Conservation (phyloP, 306 rosid species). For the Ochetophila trinervis region DNA sequence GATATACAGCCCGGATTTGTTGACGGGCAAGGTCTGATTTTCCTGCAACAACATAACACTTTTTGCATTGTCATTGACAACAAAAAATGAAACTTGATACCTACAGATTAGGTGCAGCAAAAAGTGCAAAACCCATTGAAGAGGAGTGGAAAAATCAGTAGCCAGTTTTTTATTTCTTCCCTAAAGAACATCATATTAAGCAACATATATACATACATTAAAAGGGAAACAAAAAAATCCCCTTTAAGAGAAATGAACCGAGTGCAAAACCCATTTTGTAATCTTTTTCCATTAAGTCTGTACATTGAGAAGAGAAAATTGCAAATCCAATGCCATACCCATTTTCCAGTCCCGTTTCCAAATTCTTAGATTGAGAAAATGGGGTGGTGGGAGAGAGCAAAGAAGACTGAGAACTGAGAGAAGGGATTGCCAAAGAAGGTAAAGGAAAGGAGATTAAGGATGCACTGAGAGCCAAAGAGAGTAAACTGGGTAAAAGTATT, state of each 20-base stretch:
- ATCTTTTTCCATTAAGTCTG: not conserved
- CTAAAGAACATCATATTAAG: not conserved
- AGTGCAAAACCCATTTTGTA: not conserved
- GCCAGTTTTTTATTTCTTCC: not conserved
- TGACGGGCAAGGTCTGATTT: constrained; percentile 87
- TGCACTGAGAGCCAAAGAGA: constrained; percentile 58
- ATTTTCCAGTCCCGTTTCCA: constrained; percentile 65
- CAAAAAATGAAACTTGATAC: not conserved
- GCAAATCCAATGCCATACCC: constrained; percentile 44
- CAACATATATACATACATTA: not conserved
- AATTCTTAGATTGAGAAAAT: constrained; percentile 72
- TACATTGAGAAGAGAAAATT: not conserved
- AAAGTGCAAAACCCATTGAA: constrained; percentile 17
- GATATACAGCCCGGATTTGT: constrained; percentile 81
- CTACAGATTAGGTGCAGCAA: not conserved
- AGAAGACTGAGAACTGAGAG: constrained; percentile 53
- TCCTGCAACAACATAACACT: constrained; percentile 42
- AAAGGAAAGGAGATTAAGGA: constrained; percentile 66
- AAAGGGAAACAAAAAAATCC: not conserved
- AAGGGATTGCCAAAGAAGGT: constrained; percentile 72
- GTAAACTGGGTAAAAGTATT: constrained; percentile 45
- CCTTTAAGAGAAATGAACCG: not conserved
- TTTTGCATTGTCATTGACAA: not conserved
- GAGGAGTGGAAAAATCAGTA: not conserved
- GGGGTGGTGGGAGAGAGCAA: constrained; percentile 75